Evolutionary conservation across 2,329 filamentous ascomycete species (phyloP), one percentile per base, ranked within the genome.

Genomic region (Trichoderma brevicompactum): DNA sequence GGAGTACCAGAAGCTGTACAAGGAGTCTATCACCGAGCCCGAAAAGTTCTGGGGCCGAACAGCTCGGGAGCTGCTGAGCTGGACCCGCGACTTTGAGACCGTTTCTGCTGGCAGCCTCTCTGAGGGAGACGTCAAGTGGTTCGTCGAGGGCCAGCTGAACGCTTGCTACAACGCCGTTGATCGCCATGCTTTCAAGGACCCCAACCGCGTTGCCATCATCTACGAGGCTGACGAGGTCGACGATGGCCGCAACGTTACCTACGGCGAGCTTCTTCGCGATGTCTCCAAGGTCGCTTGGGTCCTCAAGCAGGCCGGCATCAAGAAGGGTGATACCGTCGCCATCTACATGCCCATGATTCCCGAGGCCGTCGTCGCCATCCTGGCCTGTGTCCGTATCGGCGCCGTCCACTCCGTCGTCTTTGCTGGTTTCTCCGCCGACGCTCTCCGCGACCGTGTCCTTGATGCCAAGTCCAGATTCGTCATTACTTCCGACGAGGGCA

Each of bases 321-420:
- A 90, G 82, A 98, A 97, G 84, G 95, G 95, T 64, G 95, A 99
- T 80, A 97, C 94, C 5, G 94, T 99, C 65, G 95, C 93, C 69
- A 91, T 99, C 70, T 99, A 99, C 83, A 82, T 99, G 70, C 95
- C 95, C 77, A 99, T 99, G 95, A 97, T 99, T 78, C 95, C 95
- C 64, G 94, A 99, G 80, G 95, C 95, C 7, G 74, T 99, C 66
- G 84, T 99, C 73, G 90, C 95, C 62, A 92, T 99, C 79, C 84
- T 99, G 65, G 95, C 95, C 67, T 96, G 94, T 79, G 82, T 89
- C 43, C 92, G 95, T 75, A 96, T 99, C 72, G 95, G 95, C 68
- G 95, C 95, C 46, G 86, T 99, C 23, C 95, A 99, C 86, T 98
- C 95, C 0, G 94, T 99, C 64, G 91, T 99, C 70, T 99, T 99